A percentile compares a stretch with the other conserved stretches of the same genome.
These are phyloP conservation scores for Diaporthe humulicola DNA, from an alignment of 2,329 filamentous ascomycete species.

Conservation along the genomic window DNA sequence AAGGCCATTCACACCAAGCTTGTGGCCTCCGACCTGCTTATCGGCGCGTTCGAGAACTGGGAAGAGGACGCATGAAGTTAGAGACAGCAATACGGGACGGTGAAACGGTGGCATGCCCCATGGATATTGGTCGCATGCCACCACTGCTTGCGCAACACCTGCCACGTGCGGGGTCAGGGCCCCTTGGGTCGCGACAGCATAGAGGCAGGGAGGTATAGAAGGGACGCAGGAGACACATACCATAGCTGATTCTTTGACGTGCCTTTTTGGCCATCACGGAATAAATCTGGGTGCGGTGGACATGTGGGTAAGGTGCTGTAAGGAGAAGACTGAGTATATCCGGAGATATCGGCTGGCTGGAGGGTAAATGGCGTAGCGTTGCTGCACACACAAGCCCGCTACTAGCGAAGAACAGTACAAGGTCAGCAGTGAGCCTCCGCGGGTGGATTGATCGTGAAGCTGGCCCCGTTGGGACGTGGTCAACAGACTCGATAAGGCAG, in stretches of 20 bases:
- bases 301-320: slow-evolving; percentile 39
- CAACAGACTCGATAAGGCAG: background rate
- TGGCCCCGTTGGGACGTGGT: background rate
- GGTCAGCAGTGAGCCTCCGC: background rate
- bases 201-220: slow-evolving; percentile 34
- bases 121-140: slow-evolving; percentile 25
- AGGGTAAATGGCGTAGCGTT: slow-evolving; percentile 13
- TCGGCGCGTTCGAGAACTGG: slow-evolving; percentile 72
- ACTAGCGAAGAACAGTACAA: background rate
- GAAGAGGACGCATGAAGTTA: slow-evolving; percentile 42
- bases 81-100: slow-evolving; percentile 33
- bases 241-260: slow-evolving; percentile 76
- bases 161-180: slow-evolving; percentile 45
- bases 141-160: slow-evolving; percentile 18
- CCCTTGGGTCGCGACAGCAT: slow-evolving; percentile 39
- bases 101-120: slow-evolving; percentile 26
- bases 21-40: slow-evolving; percentile 80
- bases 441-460: background rate
- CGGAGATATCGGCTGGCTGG: slow-evolving; percentile 22
- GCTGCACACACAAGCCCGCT: background rate
- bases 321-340: slow-evolving; percentile 19
- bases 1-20: slow-evolving; percentile 94
- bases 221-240: slow-evolving; percentile 55
- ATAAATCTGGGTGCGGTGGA: slow-evolving; percentile 35
- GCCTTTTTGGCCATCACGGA: slow-evolving; percentile 72